These are phyloP conservation scores for Fusarium fujikuroi DNA, from an alignment of 2,329 filamentous ascomycete genomes.

Conservation along the genomic window DNA sequence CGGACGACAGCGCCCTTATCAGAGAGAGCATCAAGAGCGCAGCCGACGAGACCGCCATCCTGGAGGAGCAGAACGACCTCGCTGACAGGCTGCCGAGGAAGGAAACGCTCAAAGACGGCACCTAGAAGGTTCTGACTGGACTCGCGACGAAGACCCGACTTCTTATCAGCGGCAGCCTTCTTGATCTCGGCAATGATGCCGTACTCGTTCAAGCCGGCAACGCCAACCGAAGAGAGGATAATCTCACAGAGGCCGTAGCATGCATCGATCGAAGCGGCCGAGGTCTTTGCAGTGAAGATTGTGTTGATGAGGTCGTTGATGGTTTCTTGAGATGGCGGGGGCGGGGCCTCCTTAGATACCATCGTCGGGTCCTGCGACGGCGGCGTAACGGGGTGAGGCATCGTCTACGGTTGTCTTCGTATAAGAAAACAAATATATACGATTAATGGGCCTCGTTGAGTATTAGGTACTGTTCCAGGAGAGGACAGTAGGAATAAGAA, in stretches of 20 bases:
- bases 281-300: constrained; percentile 76
- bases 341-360: constrained; percentile 60
- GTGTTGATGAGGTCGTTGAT: constrained; percentile 71
- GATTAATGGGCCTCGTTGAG: constrained; percentile 35
- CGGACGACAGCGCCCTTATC: constrained; percentile 91
- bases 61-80: constrained; percentile 87
- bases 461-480: constrained; percentile 16
- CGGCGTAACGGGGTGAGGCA: constrained; percentile 63
- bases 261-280: constrained; percentile 74
- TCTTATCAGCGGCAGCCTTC: constrained; percentile 91
- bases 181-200: constrained; percentile 66
- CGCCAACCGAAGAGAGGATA: constrained; percentile 64
- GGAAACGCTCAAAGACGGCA: constrained; percentile 91
- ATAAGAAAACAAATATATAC: constrained; percentile 1
- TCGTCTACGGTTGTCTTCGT: constrained; percentile 42
- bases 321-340: constrained; percentile 73
- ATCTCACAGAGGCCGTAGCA: constrained; percentile 70
- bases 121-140: constrained; percentile 95
- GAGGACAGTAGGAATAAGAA: constrained; percentile 7
- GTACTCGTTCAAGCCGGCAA: constrained; percentile 63
- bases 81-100: constrained; percentile 77
- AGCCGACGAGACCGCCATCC: constrained; percentile 76
- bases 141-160: constrained; percentile 85
- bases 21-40: constrained; percentile 84
- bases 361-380: constrained; percentile 52